Percentiles rank a stretch among this genome's conserved stretches.
phyloP scores from a whole-genome alignment of 2,329 filamentous ascomycete genomes.

The Stemphylium beticola region DNA sequence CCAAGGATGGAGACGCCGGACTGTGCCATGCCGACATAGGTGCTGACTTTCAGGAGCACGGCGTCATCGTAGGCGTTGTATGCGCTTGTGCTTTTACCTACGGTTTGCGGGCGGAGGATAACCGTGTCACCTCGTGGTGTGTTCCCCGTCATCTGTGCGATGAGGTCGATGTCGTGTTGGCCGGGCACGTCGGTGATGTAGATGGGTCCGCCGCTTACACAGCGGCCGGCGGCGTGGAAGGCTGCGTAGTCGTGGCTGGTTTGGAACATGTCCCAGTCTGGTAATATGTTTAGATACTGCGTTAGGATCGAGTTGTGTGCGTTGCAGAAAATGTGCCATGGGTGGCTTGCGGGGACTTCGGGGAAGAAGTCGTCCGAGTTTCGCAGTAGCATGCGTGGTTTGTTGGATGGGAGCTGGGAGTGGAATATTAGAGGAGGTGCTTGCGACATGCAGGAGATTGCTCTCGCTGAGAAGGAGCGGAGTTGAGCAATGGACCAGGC shows the following conservation, averaged over 20 bases:
- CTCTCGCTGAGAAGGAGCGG: slow-evolving; percentile 76
- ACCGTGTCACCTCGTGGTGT: slow-evolving; percentile 76
- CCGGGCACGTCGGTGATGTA: slow-evolving; percentile 93
- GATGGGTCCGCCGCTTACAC: slow-evolving; percentile 87
- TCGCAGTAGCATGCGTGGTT: slow-evolving; percentile 74
- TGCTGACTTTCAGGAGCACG: slow-evolving; percentile 75
- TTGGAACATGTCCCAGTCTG: slow-evolving; percentile 83
- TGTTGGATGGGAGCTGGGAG: slow-evolving; percentile 77
- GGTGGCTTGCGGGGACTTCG: slow-evolving; percentile 76
- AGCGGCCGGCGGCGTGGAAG: slow-evolving; percentile 89
- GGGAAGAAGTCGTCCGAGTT: slow-evolving; percentile 96
- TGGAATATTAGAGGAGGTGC: slow-evolving; percentile 86
- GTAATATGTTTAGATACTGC: slow-evolving; percentile 82
- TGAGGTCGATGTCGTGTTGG: slow-evolving; percentile 75
- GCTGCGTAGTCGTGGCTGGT: slow-evolving; percentile 72
- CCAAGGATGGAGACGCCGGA: slow-evolving; percentile 80
- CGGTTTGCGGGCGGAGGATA: slow-evolving; percentile 76
- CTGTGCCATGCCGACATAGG: slow-evolving; percentile 72
- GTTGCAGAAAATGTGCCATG: slow-evolving; percentile 96
- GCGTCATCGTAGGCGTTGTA: slow-evolving; percentile 80
- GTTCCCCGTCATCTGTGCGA: slow-evolving; percentile 79
- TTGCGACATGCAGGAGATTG: slow-evolving; percentile 95
- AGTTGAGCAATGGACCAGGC: slow-evolving; percentile 82
- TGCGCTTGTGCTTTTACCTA: slow-evolving; percentile 74
- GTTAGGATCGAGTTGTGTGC: slow-evolving; percentile 86